Conservation (phyloP, 2,329 filamentous ascomycete genomes). For the Talaromyces sp. region DNA sequence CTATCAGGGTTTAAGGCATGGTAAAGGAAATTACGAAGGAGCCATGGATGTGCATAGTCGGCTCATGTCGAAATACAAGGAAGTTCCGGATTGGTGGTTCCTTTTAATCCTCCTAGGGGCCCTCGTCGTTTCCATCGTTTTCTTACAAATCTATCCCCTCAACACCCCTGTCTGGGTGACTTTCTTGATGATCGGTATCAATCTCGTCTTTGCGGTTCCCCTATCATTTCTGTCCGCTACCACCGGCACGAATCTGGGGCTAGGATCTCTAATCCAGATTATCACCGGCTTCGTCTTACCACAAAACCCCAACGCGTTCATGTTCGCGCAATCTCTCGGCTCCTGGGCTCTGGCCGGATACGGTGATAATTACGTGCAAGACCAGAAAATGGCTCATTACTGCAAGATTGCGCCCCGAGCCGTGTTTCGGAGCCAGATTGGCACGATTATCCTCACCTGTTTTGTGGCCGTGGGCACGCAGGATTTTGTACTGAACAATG, state of each 20-base stretch:
- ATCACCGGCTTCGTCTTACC: conserved; percentile 6
- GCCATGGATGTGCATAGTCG: conserved; percentile 12
- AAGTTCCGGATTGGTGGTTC: conserved; percentile 13
- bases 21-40: conserved; percentile 9
- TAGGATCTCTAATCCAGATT: conserved; percentile 8
- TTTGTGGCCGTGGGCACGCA: conserved; percentile 9
- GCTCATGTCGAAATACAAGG: conserved; percentile 7
- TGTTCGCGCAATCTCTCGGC: not conserved
- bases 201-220: not conserved
- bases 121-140: conserved; percentile 4
- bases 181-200: not conserved
- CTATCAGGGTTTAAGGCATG: conserved; percentile 1
- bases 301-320: not conserved
- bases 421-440: conserved; percentile 10
- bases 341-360: conserved; percentile 8
- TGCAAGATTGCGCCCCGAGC: conserved; percentile 11
- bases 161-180: not conserved
- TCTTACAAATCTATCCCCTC: not conserved
- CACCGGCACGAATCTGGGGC: conserved; percentile 6
- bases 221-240: conserved; percentile 11
- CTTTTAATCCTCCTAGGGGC: conserved; percentile 1
- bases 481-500: conserved; percentile 6
- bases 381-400: conserved; percentile 11
- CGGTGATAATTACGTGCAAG: conserved; percentile 9
- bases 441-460: conserved; percentile 8